Percentiles rank a stretch among this genome's conserved stretches.
Evolutionary conservation across 2,329 filamentous ascomycete species (phyloP).

Genomic region (Fusarium palustre): DNA sequence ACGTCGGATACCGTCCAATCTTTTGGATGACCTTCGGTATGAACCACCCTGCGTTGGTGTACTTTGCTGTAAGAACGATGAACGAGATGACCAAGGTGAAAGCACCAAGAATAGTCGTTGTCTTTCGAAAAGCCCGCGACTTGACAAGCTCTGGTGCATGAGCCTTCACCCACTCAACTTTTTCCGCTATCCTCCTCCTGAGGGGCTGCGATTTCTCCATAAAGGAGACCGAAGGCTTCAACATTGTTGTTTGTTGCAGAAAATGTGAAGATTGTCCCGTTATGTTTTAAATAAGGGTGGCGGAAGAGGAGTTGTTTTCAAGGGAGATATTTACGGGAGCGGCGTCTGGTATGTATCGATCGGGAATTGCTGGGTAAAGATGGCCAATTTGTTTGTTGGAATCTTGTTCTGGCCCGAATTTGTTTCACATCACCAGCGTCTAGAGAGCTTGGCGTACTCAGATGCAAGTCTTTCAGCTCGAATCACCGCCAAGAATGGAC

Average conservation of each 20-base stretch:
- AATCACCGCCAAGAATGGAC: neutral
- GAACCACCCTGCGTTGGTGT: conserved; percentile 34
- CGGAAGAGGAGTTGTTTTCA: neutral
- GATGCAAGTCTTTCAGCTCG: neutral
- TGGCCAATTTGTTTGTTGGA: neutral
- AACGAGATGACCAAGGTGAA: conserved; percentile 26
- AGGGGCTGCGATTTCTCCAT: conserved; percentile 28
- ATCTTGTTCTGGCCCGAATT: conserved; percentile 12
- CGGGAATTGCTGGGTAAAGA: conserved; percentile 4
- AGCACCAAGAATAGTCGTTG: conserved; percentile 17
- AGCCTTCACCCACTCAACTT: conserved; percentile 18
- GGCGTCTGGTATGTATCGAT: conserved; percentile 25
- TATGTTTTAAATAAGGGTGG: conserved; percentile 21
- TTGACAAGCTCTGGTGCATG: conserved; percentile 25
- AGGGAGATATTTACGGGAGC: conserved; percentile 20
- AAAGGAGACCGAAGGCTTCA: conserved; percentile 24
- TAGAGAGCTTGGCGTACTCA: neutral
- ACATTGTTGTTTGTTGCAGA: conserved; percentile 23
- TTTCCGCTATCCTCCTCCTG: conserved; percentile 14
- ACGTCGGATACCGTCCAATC: conserved; percentile 35
- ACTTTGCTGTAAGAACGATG: conserved; percentile 30
- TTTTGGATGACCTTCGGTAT: conserved; percentile 34
- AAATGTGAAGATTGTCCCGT: neutral
- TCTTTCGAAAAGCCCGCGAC: conserved; percentile 38
- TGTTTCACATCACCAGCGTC: neutral